Evolutionary conservation across 192 early-diverging fungal species (phyloP), one percentile per base, ranked within the genome.

Genomic region (Mortierella alpina): DNA sequence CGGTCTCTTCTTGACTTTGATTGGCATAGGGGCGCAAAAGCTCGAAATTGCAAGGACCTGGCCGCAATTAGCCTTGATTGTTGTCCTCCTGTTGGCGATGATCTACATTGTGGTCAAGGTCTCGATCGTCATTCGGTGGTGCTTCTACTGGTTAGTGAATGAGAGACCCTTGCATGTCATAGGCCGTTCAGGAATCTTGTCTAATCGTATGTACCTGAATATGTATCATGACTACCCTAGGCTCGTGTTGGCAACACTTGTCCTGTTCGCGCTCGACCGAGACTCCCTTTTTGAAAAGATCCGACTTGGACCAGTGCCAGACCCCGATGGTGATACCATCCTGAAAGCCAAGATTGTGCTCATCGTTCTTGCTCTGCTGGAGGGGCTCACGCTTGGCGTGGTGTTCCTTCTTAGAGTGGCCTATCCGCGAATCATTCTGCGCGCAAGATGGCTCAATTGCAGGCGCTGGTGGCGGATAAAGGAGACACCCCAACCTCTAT

Each of bases 61-160:
- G 77, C 69, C 70, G 31, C 70, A 80, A 13, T 70, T 80, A 7
- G 63, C 59, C 14, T 20, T 80, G 8, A 46, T 80, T 9, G 66
- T 72, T 46, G 9, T 68, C 22, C 22, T 80, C 3, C 59, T 80
- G 23, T 7, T 80, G 12, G 48, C 64, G 55, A 80, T 80, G 77
- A 61, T 72, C 40, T 80, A 80, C 48, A 15, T 80, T 42, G 77
- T 80, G 1, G 77, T 80, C 65, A 80, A 80, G 59, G 77, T 80
- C 59, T 80, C 70, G 39, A 80, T 80, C 17, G 45, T 84, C 18
- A 67, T 84, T 41, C 76, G 76, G 11, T 84, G 76, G 83, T 84
- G 83, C 40, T 84, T 84, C 50, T 84, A 84, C 48, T 84, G 83
- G 83, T 80, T 68, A 59, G 44, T 22, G 13, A 23, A 10, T 50